These are phyloP conservation scores for Venturia asperata DNA, from an alignment of 2,329 filamentous ascomycete species.

Conservation along the genomic window DNA sequence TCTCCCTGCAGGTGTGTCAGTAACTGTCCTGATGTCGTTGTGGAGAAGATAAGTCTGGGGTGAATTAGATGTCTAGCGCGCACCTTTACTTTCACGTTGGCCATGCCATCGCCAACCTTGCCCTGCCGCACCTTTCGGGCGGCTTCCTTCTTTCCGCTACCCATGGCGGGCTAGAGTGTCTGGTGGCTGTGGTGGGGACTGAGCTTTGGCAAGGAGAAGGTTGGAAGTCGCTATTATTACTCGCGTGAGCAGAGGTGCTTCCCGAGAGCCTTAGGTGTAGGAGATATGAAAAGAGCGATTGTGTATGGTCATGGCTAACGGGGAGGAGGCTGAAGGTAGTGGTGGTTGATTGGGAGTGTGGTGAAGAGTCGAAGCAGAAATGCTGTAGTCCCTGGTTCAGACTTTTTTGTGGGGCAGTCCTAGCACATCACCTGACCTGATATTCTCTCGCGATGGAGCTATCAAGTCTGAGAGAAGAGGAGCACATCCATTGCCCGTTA, in stretches of 20 bases:
- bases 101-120: slow-evolving; percentile 78
- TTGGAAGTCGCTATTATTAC: background rate
- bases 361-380: background rate
- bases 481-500: background rate
- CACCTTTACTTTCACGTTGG: slow-evolving; percentile 74
- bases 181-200: background rate
- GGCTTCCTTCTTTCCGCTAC: slow-evolving; percentile 86
- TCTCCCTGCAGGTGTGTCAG: slow-evolving; percentile 52
- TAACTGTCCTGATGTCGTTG: background rate
- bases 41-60: background rate
- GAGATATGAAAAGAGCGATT: background rate
- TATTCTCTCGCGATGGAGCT: too few species aligned
- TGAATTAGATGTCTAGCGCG: background rate
- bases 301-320: background rate
- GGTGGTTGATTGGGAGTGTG: background rate
- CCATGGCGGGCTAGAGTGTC: slow-evolving; percentile 51
- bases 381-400: background rate
- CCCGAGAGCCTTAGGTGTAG: background rate
- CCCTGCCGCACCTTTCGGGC: slow-evolving; percentile 76
- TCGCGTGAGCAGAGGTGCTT: background rate
- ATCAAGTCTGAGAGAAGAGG: background rate
- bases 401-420: background rate
- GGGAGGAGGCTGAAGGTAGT: background rate
- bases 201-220: background rate
- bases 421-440: background rate